phyloP scores from a whole-genome alignment of 495 filamentous ascomycete species.

The Immersiella caudata region DNA sequence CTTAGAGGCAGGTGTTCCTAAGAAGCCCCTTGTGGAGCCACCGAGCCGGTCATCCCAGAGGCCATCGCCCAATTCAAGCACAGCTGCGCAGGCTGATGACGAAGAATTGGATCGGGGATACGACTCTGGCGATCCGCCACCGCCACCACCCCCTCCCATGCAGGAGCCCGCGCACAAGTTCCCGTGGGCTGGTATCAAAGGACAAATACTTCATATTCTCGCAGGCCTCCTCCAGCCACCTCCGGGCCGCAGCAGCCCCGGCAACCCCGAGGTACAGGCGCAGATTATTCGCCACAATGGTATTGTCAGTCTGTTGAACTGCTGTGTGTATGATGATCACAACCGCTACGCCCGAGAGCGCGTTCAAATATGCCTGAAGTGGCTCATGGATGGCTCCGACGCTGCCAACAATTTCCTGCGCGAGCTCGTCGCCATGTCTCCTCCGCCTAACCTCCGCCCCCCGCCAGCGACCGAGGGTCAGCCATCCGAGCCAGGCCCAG shows the following conservation, averaged over 20 bases:
- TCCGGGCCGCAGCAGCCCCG: slow-evolving; percentile 54
- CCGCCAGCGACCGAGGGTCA: slow-evolving; percentile 9
- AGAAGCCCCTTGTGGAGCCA: slow-evolving; percentile 47
- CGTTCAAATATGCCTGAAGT: slow-evolving; percentile 87
- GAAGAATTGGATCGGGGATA: slow-evolving; percentile 39
- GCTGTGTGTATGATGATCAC: slow-evolving; percentile 82
- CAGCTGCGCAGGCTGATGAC: slow-evolving; percentile 28
- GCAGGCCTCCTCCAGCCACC: slow-evolving; percentile 71
- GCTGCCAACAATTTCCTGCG: slow-evolving; percentile 77
- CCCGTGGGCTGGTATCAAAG: slow-evolving; percentile 92
- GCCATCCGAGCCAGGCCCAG: slow-evolving; percentile 10
- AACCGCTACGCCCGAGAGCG: slow-evolving; percentile 91
- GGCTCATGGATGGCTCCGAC: slow-evolving; percentile 79
- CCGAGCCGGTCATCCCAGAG: slow-evolving; percentile 25
- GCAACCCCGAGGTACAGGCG: slow-evolving; percentile 78
- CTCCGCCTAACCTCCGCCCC: slow-evolving; percentile 34
- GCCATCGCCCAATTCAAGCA: slow-evolving; percentile 27
- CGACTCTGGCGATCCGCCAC: slow-evolving; percentile 52
- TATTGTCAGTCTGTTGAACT: slow-evolving; percentile 81
- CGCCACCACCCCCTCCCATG: slow-evolving; percentile 62
- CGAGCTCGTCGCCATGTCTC: slow-evolving; percentile 51
- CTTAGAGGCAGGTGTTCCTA: slow-evolving; percentile 81
- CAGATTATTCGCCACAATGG: slow-evolving; percentile 82
- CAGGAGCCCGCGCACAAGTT: slow-evolving; percentile 83
- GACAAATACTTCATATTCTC: slow-evolving; percentile 83